These are phyloP conservation scores for Nitzschia sp. DNA, from an alignment of 108 stramenopile genomes.

Conservation along the genomic window DNA sequence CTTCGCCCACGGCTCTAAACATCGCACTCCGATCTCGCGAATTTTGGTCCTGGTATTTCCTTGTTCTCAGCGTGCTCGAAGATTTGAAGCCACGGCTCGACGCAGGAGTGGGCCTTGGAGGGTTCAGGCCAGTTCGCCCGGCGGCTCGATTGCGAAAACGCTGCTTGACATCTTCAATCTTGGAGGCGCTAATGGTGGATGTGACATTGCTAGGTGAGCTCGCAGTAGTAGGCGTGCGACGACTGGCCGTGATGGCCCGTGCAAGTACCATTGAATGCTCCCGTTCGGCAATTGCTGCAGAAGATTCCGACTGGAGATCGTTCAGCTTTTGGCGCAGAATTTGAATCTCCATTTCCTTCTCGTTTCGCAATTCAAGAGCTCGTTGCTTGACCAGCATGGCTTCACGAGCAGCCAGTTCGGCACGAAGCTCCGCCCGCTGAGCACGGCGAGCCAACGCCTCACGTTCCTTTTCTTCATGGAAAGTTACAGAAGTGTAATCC, in stretches of 20 bases:
- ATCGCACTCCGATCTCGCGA: conserved; percentile 16
- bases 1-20: conserved; percentile 53
- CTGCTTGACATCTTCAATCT: conserved; percentile 60
- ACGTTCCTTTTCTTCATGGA: conserved; percentile 39
- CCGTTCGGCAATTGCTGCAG: conserved; percentile 36
- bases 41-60: background rate
- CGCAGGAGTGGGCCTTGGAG: background rate
- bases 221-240: background rate
- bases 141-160: conserved; percentile 68
- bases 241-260: conserved; percentile 19
- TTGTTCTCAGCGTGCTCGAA: background rate
- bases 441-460: conserved; percentile 57
- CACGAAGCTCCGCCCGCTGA: conserved; percentile 69
- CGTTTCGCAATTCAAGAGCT: conserved; percentile 41
- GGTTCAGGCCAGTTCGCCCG: background rate
- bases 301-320: conserved; percentile 50
- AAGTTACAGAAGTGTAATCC: conserved; percentile 16
- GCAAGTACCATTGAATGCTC: conserved; percentile 39
- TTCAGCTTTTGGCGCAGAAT: conserved; percentile 43
- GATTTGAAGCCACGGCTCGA: conserved; percentile 2
- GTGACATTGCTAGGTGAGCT: background rate
- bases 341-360: conserved; percentile 74
- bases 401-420: conserved; percentile 78
- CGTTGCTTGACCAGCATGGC: conserved; percentile 63
- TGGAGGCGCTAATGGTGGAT: conserved; percentile 7